Evolutionary conservation across 345 rosid genomes (phyloP), one percentile per base, ranked within the genome.

Genomic region (Triadica sebifera): DNA sequence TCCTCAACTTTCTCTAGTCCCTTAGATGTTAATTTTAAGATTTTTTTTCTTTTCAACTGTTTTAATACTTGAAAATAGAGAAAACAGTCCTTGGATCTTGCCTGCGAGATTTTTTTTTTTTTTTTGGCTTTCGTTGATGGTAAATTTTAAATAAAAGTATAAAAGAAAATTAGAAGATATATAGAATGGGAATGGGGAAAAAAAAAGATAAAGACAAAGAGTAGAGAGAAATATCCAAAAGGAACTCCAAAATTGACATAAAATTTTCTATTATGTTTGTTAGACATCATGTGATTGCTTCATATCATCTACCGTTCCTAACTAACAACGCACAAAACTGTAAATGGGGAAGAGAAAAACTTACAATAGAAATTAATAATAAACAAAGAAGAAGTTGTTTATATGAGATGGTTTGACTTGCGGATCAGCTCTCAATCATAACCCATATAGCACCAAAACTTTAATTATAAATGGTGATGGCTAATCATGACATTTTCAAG

Each of bases 401-500:
- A 16, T 0, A 53, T 53, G 57, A 53, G 19, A 55, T 52, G 65
- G 64, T 79, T 86, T 83, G 86, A 88, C 81, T 73, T 65, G 91
- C 77, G 49, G 86, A 79, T 81, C 71, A 56, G 20, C 60, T 68
- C 57, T 74, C 75, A 87, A 81, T 88, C 86, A 86, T 85, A 88
- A 88, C 83, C 78, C 78, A 20, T 72, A 84, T 81, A 86, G 58
- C 84, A 85, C 89, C 89, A 86, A 85, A 88, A 82, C 87, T 85
- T 86, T 88, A 82, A 86, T 83, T 85, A 79, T 85, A 74, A 60
- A 79, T 65, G 82, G 51, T 64, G 84, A 74, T 82, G 82, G 71
- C 56, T 79, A 69, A 77, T 76, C 52, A 77, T 79, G 71, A 55
- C 75, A 45, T 58, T n/a, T n/a, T 56, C 70, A 55, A 69, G 47